Percentiles rank a stretch among this genome's conserved stretches.
These are phyloP conservation scores for Pyrenophora tritici-repentis DNA, from an alignment of 2,329 filamentous ascomycete species.

Conservation along the genomic window DNA sequence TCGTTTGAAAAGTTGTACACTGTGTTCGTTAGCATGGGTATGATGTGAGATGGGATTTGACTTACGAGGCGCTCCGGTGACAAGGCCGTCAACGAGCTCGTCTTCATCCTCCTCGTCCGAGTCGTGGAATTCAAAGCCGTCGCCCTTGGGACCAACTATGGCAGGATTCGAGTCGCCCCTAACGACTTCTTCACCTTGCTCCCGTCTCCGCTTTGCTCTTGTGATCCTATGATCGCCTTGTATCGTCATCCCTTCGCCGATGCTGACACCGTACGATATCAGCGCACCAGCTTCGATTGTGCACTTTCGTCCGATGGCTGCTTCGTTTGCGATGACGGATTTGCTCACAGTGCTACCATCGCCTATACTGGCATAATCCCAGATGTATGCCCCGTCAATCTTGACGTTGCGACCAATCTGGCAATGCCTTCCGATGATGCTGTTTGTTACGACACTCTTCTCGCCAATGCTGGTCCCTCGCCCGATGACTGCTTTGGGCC, in stretches of 20 bases:
- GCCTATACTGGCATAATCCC: constrained; percentile 80
- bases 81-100: constrained; percentile 52
- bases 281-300: constrained; percentile 73
- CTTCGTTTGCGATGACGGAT: constrained; percentile 77
- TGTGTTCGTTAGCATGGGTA: constrained; percentile 25
- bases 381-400: constrained; percentile 81
- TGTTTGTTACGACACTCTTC: constrained; percentile 71
- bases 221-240: constrained; percentile 53
- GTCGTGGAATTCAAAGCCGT: constrained; percentile 63
- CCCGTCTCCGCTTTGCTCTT: constrained; percentile 52
- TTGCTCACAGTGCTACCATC: constrained; percentile 73
- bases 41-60: neutral
- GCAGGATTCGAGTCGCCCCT: constrained; percentile 52
- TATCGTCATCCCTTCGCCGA: constrained; percentile 65
- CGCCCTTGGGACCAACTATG: constrained; percentile 63
- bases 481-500: constrained; percentile 74
- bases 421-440: constrained; percentile 82
- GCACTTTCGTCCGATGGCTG: constrained; percentile 71
- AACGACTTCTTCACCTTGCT: constrained; percentile 48
- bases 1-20: constrained; percentile 60
- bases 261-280: constrained; percentile 76
- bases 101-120: constrained; percentile 69
- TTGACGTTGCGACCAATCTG: constrained; percentile 83
- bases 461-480: constrained; percentile 75
- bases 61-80: constrained; percentile 43